These are phyloP conservation scores for Durio zibethinus DNA, from an alignment of 345 rosid genomes.

Conservation along the genomic window DNA sequence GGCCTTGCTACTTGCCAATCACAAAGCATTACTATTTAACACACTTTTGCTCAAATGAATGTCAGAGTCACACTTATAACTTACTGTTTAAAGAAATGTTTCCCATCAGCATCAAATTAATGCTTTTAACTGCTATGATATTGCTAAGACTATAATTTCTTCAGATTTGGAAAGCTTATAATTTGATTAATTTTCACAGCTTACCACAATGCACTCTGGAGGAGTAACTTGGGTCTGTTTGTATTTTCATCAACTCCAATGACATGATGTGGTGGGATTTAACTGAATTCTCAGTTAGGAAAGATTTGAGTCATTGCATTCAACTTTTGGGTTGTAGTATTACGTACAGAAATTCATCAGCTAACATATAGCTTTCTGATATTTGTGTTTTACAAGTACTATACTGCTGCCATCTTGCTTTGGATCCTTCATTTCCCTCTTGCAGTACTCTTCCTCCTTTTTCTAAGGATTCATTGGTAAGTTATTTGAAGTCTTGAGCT, in stretches of 20 bases:
- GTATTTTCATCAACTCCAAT: background rate
- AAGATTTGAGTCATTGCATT: background rate
- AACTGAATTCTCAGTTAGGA: too few relatives aligned
- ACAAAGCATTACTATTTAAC: too few relatives aligned
- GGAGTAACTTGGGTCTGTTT: background rate
- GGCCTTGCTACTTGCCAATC: too few relatives aligned
- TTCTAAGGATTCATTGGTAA: slow-evolving; percentile 19
- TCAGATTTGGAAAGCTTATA: background rate
- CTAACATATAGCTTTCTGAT: too few relatives aligned
- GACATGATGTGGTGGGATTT: background rate
- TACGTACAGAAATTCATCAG: too few relatives aligned
- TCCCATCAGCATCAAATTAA: background rate
- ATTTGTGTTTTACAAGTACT: too few relatives aligned
- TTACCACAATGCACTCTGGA: background rate
- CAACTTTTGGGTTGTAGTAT: too few relatives aligned
- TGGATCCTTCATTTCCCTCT: background rate
- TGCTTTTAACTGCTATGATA: background rate
- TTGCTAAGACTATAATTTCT: background rate
- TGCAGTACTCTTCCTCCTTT: background rate
- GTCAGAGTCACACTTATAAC: background rate
- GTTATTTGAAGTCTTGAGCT: background rate
- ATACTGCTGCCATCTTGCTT: background rate
- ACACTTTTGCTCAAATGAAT: too few relatives aligned
- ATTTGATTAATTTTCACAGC: background rate
- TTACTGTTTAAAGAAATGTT: background rate